Conservation (phyloP, 2,329 filamentous ascomycete genomes). For the Colletotrichum abscissum region DNA sequence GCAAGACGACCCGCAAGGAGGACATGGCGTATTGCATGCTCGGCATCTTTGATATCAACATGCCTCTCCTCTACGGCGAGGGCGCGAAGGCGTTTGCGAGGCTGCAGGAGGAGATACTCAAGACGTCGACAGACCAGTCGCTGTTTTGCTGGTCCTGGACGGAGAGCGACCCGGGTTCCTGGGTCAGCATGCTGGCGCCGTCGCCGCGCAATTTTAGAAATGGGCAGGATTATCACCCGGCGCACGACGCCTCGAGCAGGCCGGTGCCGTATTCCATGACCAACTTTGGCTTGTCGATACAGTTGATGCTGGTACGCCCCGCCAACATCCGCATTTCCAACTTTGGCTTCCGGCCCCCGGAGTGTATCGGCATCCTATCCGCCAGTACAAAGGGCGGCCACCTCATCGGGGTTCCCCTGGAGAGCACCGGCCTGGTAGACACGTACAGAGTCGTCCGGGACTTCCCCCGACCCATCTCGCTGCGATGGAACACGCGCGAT, state of each 20-base stretch:
- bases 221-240: neutral
- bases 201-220: constrained; percentile 20
- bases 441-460: constrained; percentile 14
- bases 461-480: constrained; percentile 12
- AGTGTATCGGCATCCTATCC: constrained; percentile 4
- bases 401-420: constrained; percentile 10
- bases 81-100: constrained; percentile 40
- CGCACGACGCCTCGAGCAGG: constrained; percentile 11
- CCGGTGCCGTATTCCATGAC: constrained; percentile 29
- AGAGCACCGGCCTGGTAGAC: neutral
- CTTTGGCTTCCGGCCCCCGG: neutral
- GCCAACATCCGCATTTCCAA: neutral
- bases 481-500: neutral
- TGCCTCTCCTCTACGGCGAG: constrained; percentile 44
- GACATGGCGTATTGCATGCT: constrained; percentile 44
- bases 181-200: constrained; percentile 31
- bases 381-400: neutral
- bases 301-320: constrained; percentile 5
- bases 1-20: constrained; percentile 39
- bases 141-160: constrained; percentile 34
- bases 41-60: constrained; percentile 44
- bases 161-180: constrained; percentile 13
- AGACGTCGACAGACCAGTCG: constrained; percentile 26
- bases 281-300: constrained; percentile 29
- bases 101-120: constrained; percentile 35